Conservation (phyloP, 306 rosid genomes). For the Styphnolobium japonicum region DNA sequence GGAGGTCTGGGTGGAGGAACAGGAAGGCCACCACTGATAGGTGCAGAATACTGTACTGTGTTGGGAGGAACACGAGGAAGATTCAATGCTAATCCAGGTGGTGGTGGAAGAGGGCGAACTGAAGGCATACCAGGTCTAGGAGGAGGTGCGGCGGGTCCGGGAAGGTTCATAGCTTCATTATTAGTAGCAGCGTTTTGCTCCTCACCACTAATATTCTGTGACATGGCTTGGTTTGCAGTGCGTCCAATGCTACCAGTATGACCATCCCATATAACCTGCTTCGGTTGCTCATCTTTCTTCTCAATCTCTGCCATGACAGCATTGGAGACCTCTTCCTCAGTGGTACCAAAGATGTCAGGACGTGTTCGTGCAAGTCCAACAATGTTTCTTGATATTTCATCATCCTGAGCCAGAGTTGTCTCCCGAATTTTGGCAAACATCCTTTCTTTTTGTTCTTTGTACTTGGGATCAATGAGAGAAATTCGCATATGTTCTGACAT, state of each 20-base stretch:
- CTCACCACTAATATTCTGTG: constrained; percentile 68
- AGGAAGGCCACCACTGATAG: constrained; percentile 52
- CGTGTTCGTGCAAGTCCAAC: constrained; percentile 94
- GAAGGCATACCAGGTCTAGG: constrained; percentile 83
- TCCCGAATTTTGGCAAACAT: constrained; percentile 99
- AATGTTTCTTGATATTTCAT: constrained; percentile 81
- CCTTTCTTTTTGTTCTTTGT: constrained; percentile 92
- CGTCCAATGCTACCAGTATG: constrained; percentile 97
- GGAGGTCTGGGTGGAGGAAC: constrained; percentile 67
- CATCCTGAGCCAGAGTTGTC: constrained; percentile 95
- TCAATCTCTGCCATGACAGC: constrained; percentile 98
- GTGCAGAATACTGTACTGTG: constrained; percentile 59
- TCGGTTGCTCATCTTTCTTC: constrained; percentile 94
- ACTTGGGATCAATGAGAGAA: constrained; percentile 96
- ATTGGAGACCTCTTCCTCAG: constrained; percentile 96
- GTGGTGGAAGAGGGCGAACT: constrained; percentile 90
- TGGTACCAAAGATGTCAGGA: constrained; percentile 97
- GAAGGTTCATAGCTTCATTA: constrained; percentile 61
- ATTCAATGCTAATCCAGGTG: constrained; percentile 87
- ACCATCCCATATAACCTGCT: constrained; percentile 99
- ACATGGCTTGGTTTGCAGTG: constrained; percentile 92
- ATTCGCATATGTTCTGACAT: constrained; percentile 98
- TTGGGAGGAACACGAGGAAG: constrained; percentile 72
- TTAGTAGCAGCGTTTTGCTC: constrained; percentile 58
- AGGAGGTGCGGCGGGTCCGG: constrained; percentile 93